Evolutionary conservation across 176 grass and related monocot species (phyloP), one percentile per base, ranked within the genome.

Genomic region (Eleusine coracana): DNA sequence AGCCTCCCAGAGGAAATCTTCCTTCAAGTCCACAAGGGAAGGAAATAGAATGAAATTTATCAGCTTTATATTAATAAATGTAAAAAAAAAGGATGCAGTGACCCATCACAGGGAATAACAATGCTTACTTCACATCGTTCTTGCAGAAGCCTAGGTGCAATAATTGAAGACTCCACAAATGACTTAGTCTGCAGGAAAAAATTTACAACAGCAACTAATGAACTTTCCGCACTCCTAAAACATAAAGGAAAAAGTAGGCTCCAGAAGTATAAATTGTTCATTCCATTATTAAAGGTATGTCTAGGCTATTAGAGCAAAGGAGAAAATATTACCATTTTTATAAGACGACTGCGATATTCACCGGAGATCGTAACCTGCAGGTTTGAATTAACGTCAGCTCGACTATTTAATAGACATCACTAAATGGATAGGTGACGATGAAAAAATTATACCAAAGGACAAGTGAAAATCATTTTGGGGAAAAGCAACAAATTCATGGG

Each of bases 1-100:
- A 71, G 89, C 87, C 83, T 99, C 97, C 87, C 93, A 99, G 60
- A 99, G 74, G 87, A 99, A 99, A 55, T 99, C 97, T 90, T 99
- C 97, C 97, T 99, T 84, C 54, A 82, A 92, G 55, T 60, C 51
- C 42, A 68, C 16, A 66, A 82, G 51, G 17, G 63, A 29, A 91
- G 74, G 67, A 84, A 90, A 83, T 34, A 75, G 25, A 65, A 54
- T 62, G 61, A 27, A 27, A 79, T 69, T 44, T 82, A 60, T 87
- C 48, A 91, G 71, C n/a, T 23, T 54, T 51, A 29, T 14, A 8
- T 25, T 62, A 81, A 66, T 18, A 66, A 39, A 37, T 73, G 27
- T 36, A 52, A 82, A 58, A 51, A 82, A 49, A n/a, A 76, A 20
- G 62, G 38, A 84, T 72, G 41, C 1, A 5, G 28, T 64, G 69